A percentile compares a stretch with the other conserved stretches of the same genome.
phyloP scores from a whole-genome alignment of 1,284 basidiomycete genomes.

The Cronartium ribicola region DNA sequence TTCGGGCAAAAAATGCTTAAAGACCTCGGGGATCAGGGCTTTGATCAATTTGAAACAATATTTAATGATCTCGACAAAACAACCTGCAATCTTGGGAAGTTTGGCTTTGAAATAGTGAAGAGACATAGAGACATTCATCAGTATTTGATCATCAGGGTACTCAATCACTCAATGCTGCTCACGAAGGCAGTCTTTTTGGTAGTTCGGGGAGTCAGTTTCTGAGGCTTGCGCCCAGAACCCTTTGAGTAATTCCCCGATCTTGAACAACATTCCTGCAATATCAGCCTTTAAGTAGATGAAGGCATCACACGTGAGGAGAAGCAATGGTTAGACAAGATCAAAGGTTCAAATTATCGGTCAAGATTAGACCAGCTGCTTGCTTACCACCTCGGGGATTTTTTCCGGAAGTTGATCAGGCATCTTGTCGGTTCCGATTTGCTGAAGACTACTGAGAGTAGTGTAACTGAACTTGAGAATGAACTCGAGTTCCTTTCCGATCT shows the following conservation, averaged over 20 bases:
- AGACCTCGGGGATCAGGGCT: not conserved
- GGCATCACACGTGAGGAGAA: not conserved
- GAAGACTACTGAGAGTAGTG: not conserved
- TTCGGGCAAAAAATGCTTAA: slow-evolving; percentile 1
- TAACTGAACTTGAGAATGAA: not conserved
- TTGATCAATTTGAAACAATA: not conserved
- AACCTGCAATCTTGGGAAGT: not conserved
- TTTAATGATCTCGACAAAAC: not conserved
- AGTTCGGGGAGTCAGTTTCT: not conserved
- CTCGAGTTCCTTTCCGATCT: not conserved
- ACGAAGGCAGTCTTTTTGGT: not conserved
- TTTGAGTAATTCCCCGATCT: not conserved
- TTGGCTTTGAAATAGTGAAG: not conserved
- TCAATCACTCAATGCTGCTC: not conserved
- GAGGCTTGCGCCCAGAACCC: not conserved
- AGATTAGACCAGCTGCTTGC: not conserved
- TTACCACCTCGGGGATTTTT: not conserved
- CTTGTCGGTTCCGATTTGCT: not conserved
- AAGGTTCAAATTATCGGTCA: not conserved
- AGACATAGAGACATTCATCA: not conserved
- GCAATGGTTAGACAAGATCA: not conserved
- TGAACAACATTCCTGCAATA: not conserved
- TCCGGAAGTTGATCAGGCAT: not conserved
- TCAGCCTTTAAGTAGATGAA: not conserved
- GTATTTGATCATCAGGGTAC: not conserved